Base-by-base conservation (phyloP, 1,284 basidiomycete species). In the Veloboletus limbatus region DNA sequence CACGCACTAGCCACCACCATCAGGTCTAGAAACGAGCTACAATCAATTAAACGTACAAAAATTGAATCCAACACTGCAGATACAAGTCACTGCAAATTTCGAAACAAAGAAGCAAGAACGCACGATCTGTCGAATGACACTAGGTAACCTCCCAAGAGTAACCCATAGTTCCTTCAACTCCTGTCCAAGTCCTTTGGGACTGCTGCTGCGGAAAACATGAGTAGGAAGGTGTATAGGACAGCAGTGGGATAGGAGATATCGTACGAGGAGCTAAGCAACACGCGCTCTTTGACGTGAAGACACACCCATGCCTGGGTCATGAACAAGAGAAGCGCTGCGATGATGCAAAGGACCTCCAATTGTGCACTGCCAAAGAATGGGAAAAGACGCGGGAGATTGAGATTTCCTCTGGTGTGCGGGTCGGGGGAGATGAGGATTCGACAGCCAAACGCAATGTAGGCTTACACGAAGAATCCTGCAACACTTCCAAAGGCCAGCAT, bases 401-500 rank as follows among this genome's bases (percentile, higher is more conserved):
- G 70, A 53, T 87, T 88, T 1, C 90, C 91, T 32, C 82, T 85
- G 41, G 3, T 17, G 33, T n/a, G 18, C 18, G 25, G 20, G 18
- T 47, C 28, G 33, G 33, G 22, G 17, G 33, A 27, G 9, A 20
- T 36, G 17, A 35, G 28, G 9, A 20, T 36, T 30, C 6, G 21
- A 14, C 2, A 22, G 18, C 3, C 8, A 7, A 7, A 2, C n/a
- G 6, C 4, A n/a, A 32, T 16, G 27, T 4, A 14, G n/a, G 76
- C 88, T 56, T 56, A 92, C 91, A 90, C 75, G 59, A 90, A 93
- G 67, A 93, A 94, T 0, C 92, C 92, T 4, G 84, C 73, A 2
- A 94, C 85, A 50, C 85, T 83, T 7, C 92, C 92, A 28, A 91
- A 60, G 1, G 88, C 88, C 40, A 87, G 73, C 86, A 97, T 92